Evolutionary conservation across 75 land plant species (phyloP).

Genomic region (Larix kaempferi): DNA sequence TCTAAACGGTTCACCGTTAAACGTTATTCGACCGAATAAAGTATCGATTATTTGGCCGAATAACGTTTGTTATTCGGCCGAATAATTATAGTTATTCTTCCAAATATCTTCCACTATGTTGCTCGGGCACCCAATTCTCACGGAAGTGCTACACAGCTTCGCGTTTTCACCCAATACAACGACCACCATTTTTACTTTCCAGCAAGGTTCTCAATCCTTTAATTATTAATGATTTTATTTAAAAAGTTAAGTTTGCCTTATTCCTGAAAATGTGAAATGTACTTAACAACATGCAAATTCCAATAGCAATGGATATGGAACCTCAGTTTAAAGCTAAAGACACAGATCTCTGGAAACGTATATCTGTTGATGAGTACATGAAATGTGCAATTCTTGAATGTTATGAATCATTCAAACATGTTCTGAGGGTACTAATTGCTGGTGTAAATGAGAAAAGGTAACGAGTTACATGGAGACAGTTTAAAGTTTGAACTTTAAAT

Average conservation of each 20-base stretch:
- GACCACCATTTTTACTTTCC: constrained; percentile 98
- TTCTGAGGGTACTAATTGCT: constrained; percentile 61
- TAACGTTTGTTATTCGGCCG: too few species aligned
- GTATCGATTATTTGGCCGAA: too few species aligned
- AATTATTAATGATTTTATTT: constrained; percentile 5
- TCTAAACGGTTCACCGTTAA: too few species aligned
- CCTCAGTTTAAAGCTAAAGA: constrained; percentile 67
- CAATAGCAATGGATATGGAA: constrained; percentile 85
- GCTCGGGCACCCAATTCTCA: too few species aligned
- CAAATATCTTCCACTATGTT: too few species aligned
- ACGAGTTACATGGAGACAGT: background rate
- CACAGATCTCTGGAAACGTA: constrained; percentile 80
- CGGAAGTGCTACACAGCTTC: too few species aligned
- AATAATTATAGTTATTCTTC: too few species aligned
- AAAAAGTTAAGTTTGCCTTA: background rate
- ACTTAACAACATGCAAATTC: constrained; percentile 43
- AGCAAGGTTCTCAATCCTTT: constrained; percentile 69
- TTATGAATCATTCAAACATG: constrained; percentile 70
- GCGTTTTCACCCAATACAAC: constrained; percentile 91
- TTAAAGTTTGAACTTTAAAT: too few species aligned
- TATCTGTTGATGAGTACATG: constrained; percentile 91
- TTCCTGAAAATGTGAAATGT: background rate
- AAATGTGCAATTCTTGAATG: constrained; percentile 88
- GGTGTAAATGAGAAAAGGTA: constrained; percentile 88
- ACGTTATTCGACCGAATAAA: too few species aligned